A percentile compares a stretch with the other conserved stretches of the same genome.
These are phyloP conservation scores for Colletotrichum navitas DNA, from an alignment of 2,329 filamentous ascomycete species.

Conservation along the genomic window DNA sequence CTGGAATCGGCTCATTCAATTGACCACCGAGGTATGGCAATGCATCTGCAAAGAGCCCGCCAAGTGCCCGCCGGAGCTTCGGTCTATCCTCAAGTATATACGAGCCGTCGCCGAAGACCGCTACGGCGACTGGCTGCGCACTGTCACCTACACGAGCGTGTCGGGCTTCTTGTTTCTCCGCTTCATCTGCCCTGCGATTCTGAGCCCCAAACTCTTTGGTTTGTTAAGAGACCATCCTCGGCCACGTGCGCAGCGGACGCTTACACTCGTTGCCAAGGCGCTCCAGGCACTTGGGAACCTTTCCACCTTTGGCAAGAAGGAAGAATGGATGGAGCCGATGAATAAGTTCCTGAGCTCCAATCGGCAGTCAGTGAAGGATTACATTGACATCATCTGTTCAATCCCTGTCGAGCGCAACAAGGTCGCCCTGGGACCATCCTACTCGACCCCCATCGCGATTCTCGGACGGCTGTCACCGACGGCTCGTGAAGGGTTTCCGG, in stretches of 20 bases:
- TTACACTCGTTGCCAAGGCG: constrained; percentile 93
- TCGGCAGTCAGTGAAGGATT: constrained; percentile 84
- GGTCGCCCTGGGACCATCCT: constrained; percentile 72
- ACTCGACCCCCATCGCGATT: constrained; percentile 93
- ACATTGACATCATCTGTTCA: constrained; percentile 87
- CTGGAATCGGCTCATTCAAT: constrained; percentile 80
- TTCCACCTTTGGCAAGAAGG: constrained; percentile 91
- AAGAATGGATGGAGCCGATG: constrained; percentile 99
- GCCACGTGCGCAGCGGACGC: constrained; percentile 83
- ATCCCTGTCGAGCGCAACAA: constrained; percentile 79
- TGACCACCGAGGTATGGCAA: constrained; percentile 88
- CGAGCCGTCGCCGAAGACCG: constrained; percentile 93
- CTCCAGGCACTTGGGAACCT: constrained; percentile 92
- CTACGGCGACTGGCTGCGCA: constrained; percentile 91
- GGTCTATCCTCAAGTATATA: constrained; percentile 90
- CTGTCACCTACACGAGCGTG: constrained; percentile 92
- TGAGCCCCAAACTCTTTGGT: constrained; percentile 94
- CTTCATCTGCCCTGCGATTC: constrained; percentile 95
- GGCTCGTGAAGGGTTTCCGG: constrained; percentile 91
- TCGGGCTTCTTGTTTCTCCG: constrained; percentile 94
- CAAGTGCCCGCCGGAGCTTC: constrained; percentile 83
- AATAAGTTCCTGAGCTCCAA: constrained; percentile 85
- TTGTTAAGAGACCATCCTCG: constrained; percentile 86
- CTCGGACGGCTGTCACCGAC: constrained; percentile 83
- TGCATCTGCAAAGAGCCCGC: constrained; percentile 81